A percentile compares a stretch with the other conserved stretches of the same genome.
Conservation (phyloP, 1,284 basidiomycete species). For the Waitea zeae region DNA sequence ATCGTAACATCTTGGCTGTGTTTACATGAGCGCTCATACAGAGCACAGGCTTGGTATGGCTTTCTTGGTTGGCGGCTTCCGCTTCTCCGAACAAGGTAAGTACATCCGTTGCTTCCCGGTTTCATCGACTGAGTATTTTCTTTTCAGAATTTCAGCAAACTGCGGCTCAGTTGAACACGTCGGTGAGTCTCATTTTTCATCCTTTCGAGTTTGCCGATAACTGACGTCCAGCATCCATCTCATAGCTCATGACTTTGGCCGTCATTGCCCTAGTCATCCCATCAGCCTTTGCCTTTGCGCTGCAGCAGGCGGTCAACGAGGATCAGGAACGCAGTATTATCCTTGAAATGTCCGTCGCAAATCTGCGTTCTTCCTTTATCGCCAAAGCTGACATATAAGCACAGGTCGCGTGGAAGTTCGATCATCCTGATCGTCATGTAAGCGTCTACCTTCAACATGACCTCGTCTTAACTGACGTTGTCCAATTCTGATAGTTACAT, state of each 20-base stretch:
- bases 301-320: background rate
- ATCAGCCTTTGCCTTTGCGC: constrained; percentile 35
- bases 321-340: constrained; percentile 20
- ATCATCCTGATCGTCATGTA: constrained; percentile 41
- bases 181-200: constrained; percentile 18
- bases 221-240: too few relatives aligned
- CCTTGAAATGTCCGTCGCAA: constrained; percentile 20
- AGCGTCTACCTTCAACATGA: constrained; percentile 33
- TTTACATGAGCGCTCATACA: background rate
- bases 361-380: too few relatives aligned
- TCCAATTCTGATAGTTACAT: background rate
- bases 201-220: constrained; percentile 1
- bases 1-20: background rate
- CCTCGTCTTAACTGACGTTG: background rate
- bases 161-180: constrained; percentile 48
- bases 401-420: constrained; percentile 29
- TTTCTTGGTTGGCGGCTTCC: constrained; percentile 20
- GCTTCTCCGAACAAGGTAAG: background rate
- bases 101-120: constrained; percentile 13
- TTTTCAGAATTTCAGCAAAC: constrained; percentile 45
- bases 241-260: constrained; percentile 37
- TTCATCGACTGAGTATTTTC: constrained; percentile 43
- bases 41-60: constrained; percentile 45
- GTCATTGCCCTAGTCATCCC: constrained; percentile 43
- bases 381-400: too few relatives aligned